Percentiles rank a stretch among this genome's conserved stretches.
These are phyloP conservation scores for Pichia rugopelliculosa DNA, from an alignment of 805 yeast species.

Conservation along the genomic window DNA sequence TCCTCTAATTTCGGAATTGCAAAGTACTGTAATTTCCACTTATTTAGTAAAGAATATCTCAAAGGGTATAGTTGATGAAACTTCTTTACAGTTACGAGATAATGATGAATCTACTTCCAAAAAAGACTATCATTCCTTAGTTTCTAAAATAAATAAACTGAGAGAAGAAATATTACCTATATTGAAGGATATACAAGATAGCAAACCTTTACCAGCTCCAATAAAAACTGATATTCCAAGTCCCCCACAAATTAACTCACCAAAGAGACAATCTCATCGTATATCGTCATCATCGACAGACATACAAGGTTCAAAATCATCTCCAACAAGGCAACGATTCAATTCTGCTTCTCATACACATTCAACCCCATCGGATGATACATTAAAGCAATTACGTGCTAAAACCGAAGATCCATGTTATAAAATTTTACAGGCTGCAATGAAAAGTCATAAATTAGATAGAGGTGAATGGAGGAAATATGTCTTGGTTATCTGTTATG, in stretches of 20 bases:
- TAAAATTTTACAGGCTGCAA: slow-evolving; percentile 79
- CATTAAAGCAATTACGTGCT: slow-evolving; percentile 75
- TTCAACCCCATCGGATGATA: slow-evolving; percentile 36
- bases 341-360: neutral
- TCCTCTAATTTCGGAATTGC: slow-evolving; percentile 22
- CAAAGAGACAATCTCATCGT: neutral
- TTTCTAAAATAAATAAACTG: slow-evolving; percentile 48
- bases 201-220: slow-evolving; percentile 63
- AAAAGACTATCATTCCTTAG: slow-evolving; percentile 30
- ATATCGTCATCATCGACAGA: neutral
- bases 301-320: neutral
- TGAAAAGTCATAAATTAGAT: slow-evolving; percentile 73
- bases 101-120: neutral
- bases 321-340: neutral
- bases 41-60: slow-evolving; percentile 19
- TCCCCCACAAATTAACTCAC: slow-evolving; percentile 1
- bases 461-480: slow-evolving; percentile 82
- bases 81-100: slow-evolving; percentile 4
- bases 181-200: slow-evolving; percentile 53
- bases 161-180: slow-evolving; percentile 62
- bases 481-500: slow-evolving; percentile 83
- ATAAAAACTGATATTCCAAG: slow-evolving; percentile 13
- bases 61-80: slow-evolving; percentile 18
- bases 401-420: slow-evolving; percentile 88
- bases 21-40: slow-evolving; percentile 21